Conservation (phyloP, 2,329 filamentous ascomycete genomes). For the Epichloe sibirici region DNA sequence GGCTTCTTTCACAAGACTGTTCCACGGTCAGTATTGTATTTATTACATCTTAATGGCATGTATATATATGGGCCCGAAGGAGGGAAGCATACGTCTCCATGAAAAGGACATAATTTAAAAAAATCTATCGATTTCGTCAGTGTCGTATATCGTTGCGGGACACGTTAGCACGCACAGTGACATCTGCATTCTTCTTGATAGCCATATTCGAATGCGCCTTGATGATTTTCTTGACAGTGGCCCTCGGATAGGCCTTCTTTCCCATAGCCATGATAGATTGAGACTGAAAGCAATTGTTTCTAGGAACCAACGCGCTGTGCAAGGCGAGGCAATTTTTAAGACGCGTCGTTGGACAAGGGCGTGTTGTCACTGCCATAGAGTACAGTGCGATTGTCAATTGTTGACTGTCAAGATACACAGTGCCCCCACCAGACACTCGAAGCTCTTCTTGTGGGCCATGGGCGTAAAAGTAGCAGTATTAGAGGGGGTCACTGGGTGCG, state of each 20-base stretch:
- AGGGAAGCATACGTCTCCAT: constrained; percentile 45
- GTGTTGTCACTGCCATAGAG: neutral
- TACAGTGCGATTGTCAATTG: neutral
- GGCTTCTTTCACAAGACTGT: constrained; percentile 67
- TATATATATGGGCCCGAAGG: neutral
- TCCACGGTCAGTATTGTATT: neutral
- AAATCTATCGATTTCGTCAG: constrained; percentile 48
- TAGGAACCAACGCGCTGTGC: neutral
- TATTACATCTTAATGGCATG: too few species aligned
- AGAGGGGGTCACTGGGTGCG: neutral
- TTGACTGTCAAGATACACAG: neutral
- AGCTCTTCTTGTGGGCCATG: neutral
- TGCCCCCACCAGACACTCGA: neutral
- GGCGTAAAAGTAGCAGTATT: neutral
- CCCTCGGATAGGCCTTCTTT: constrained; percentile 71
- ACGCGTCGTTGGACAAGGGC: neutral
- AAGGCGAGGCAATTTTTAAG: too few species aligned
- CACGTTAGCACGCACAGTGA: constrained; percentile 45
- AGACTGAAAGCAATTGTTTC: neutral
- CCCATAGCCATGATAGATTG: constrained; percentile 25
- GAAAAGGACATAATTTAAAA: constrained; percentile 73
- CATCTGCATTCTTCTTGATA: constrained; percentile 75
- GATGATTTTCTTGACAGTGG: constrained; percentile 76
- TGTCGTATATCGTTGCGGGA: constrained; percentile 9
- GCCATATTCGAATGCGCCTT: constrained; percentile 77